Percentiles rank a stretch among this genome's conserved stretches.
phyloP scores from a whole-genome alignment of 1,139 yeast genomes.

The Yamadazyma oceani region DNA sequence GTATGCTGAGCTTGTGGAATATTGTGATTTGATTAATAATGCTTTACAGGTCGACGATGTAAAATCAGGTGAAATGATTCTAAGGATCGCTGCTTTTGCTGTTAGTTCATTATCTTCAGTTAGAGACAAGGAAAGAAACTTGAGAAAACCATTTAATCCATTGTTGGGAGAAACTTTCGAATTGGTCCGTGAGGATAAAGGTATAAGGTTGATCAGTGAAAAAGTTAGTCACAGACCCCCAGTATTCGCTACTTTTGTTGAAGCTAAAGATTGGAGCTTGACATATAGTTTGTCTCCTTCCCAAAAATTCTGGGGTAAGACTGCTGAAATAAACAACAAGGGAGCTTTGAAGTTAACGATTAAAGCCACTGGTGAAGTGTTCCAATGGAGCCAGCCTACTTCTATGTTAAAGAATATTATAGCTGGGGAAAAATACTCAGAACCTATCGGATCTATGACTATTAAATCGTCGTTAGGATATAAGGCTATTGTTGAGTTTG shows the following conservation, averaged over 20 bases:
- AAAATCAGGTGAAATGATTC: constrained; percentile 57
- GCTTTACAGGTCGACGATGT: constrained; percentile 48
- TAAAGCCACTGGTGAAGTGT: constrained; percentile 64
- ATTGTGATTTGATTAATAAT: constrained; percentile 61
- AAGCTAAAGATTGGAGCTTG: constrained; percentile 73
- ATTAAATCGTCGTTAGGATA: constrained; percentile 68
- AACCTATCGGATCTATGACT: constrained; percentile 72
- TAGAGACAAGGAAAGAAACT: constrained; percentile 71
- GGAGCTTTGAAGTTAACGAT: constrained; percentile 64
- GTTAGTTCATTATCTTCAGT: constrained; percentile 68
- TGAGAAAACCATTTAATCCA: constrained; percentile 92
- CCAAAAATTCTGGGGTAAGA: constrained; percentile 95
- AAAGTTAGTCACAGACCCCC: constrained; percentile 84
- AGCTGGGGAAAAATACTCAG: constrained; percentile 95
- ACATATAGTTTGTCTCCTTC: constrained; percentile 74
- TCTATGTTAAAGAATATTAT: constrained; percentile 80
- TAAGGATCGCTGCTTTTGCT: constrained; percentile 81
- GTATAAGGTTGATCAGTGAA: constrained; percentile 69
- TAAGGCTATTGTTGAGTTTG: constrained; percentile 71
- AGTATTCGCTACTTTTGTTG: constrained; percentile 76
- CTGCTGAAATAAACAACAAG: constrained; percentile 74
- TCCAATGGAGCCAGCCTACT: constrained; percentile 80
- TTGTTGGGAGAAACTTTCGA: constrained; percentile 86
- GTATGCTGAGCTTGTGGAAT: constrained; percentile 78
- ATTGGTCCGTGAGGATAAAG: constrained; percentile 73